A percentile compares a stretch with the other conserved stretches of the same genome.
phyloP scores from a whole-genome alignment of 2,329 filamentous ascomycete species.

The Aspergillus sp. region DNA sequence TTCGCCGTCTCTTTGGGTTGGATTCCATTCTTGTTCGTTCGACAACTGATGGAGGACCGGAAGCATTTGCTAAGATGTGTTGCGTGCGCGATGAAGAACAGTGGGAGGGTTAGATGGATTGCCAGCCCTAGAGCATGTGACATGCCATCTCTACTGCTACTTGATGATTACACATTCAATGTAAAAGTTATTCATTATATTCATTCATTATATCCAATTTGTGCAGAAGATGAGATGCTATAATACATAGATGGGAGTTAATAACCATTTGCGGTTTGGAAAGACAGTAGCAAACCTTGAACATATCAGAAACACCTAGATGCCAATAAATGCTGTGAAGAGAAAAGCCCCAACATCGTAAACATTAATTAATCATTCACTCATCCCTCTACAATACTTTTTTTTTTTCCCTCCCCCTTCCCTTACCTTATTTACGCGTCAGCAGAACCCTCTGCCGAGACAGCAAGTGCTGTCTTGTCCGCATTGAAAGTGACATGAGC shows the following conservation, averaged over 20 bases:
- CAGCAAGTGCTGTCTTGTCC: slow-evolving; percentile 51
- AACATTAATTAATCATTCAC: too few relatives aligned
- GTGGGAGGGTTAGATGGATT: neutral
- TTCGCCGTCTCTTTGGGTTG: slow-evolving; percentile 2
- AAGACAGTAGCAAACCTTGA: neutral
- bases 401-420: too few relatives aligned
- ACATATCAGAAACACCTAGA: neutral
- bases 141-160: neutral
- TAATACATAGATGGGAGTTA: neutral
- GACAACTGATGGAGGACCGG: neutral
- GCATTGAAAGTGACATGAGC: slow-evolving; percentile 63
- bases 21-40: neutral
- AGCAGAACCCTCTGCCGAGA: slow-evolving; percentile 26
- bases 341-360: too few relatives aligned
- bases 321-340: neutral
- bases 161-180: neutral
- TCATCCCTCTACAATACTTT: too few relatives aligned
- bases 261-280: neutral
- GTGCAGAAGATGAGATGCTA: neutral
- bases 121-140: neutral
- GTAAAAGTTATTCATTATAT: neutral
- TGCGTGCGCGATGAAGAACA: neutral
- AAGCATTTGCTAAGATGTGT: neutral
- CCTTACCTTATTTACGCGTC: neutral
- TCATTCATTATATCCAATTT: neutral